Evolutionary conservation across 805 yeast species (phyloP), one percentile per base, ranked within the genome.

Genomic region (Yamadazyma takamatsuzukensis): DNA sequence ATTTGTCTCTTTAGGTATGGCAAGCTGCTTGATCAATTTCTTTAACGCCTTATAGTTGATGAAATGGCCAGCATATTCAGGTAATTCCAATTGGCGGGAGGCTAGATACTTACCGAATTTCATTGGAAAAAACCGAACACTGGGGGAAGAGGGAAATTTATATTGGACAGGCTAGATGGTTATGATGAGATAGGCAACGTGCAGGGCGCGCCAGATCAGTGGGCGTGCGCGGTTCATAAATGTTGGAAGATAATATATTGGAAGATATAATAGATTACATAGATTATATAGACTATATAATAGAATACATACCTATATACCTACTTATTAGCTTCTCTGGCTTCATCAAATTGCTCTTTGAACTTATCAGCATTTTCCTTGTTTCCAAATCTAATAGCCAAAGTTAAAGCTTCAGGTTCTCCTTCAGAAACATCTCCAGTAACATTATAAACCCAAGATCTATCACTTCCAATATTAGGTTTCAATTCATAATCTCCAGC

Each of bases 391-490:
- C 98, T 83, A 49, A 93, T 89, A 41, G 98, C 98, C 63, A 93
- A 78, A 34, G 97, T 90, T 66, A 80, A 87, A 29, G 96, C 96
- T 69, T 89, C 96, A 29, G 97, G 85, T 54, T 74, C 88, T 47
- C 97, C 97, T 61, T 93, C 98, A 34, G 96, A 81, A 34, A 89
- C 76, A 60, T 90, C 98, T 25, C 94, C 96, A 32, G 96, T 80
- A 41, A 88, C 96, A 33, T 79, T 77, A 70, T 93, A 93, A 45
- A 93, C 97, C 98, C 98, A 93, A 21, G 96, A 87, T 73, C 96
- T 83, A 61, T 93, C 98, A 40, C 93, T 81, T 31, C 98, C 97
- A 45, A 93, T 89, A 58, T 93, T 93, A 52, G 97, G 87, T 58
- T 78, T 84, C 61, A 93, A 77, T 47, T 66, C 76, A 66, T 83